A percentile compares a stretch with the other conserved stretches of the same genome.
phyloP scores from a whole-genome alignment of 306 rosid genomes.

The Medicago lupulina region DNA sequence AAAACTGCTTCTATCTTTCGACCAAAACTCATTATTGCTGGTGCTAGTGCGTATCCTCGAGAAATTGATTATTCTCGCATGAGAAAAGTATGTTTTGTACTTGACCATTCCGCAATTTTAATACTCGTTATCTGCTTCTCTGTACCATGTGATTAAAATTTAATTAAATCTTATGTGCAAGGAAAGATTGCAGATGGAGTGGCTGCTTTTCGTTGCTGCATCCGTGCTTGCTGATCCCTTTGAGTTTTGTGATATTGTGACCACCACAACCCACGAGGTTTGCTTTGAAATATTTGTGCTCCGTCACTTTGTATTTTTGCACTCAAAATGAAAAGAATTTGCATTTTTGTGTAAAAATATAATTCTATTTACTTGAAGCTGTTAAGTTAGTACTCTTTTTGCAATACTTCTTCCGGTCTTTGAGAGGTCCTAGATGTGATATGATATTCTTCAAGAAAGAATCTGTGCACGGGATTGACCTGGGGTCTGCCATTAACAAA shows the following conservation, averaged over 20 bases:
- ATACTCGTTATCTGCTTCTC: slow-evolving; percentile 22
- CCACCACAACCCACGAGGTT: slow-evolving; percentile 98
- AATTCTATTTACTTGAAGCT: slow-evolving; percentile 22
- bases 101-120: slow-evolving; percentile 27
- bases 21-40: slow-evolving; percentile 92
- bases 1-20: slow-evolving; percentile 80
- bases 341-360: background rate
- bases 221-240: slow-evolving; percentile 89
- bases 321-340: slow-evolving; percentile 21
- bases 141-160: slow-evolving; percentile 22
- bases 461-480: slow-evolving; percentile 71
- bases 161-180: slow-evolving; percentile 42
- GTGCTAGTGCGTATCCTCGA: slow-evolving; percentile 99
- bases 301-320: slow-evolving; percentile 37
- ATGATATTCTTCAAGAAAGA: slow-evolving; percentile 98
- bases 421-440: slow-evolving; percentile 96
- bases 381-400: slow-evolving; percentile 4
- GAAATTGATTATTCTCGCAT: slow-evolving; percentile 92
- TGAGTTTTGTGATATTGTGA: slow-evolving; percentile 89
- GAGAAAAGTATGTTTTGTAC: slow-evolving; percentile 76
- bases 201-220: slow-evolving; percentile 95
- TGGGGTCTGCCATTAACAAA: slow-evolving; percentile 88
- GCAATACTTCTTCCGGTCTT: slow-evolving; percentile 59
- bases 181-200: slow-evolving; percentile 84
- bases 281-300: slow-evolving; percentile 3